Evolutionary conservation across 2,329 filamentous ascomycete genomes (phyloP), one percentile per base, ranked within the genome.

Genomic region (Amauroascus niger): DNA sequence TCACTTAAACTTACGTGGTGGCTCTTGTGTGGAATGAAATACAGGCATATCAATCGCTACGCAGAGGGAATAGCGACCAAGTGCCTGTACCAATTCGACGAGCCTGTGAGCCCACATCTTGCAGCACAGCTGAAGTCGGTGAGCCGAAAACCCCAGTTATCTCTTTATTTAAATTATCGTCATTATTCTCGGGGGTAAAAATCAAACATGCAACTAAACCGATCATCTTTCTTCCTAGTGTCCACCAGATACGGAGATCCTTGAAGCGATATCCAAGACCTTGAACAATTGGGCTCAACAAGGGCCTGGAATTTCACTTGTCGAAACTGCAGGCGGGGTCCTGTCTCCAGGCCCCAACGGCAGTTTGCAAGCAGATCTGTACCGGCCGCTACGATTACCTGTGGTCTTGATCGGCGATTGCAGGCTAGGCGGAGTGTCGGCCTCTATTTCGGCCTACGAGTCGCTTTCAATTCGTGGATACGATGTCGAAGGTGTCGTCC

Each of bases 311-410:
- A 41, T 60, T 43, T 55, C 54, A 1, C 49, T 60, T 45, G 74
- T 93, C 44, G 88, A 94, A 66, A 93, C 88, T 1, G 87, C 88
- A 1, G 88, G 87, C 0, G 88, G 88, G 0, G 85, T 91, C 0
- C 82, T 91, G 57, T 91, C 87, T 0, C 88, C 88, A 0, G 80
- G 80, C 0, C 88, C 87, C 0, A 87, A 84, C 33, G 86, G 87
- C 8, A 84, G 77, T 1, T 81, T 84, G 0, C 88, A 94, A 64
- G 87, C 83, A 1, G 87, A 94, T 62, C 70, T 90, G 1, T 93
- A 90, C 64, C 75, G 83, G 18, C 82, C 86, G 0, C 69, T 94
- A 1, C 77, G 87, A n/a, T 69, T 86, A 0, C 87, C 88, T 0
- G 79, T 85, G 1, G 69, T 93, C 13, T 77, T 94, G 0, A 76